Base-by-base conservation (phyloP, 306 rosid genomes). In the Cicer yamashitae region DNA sequence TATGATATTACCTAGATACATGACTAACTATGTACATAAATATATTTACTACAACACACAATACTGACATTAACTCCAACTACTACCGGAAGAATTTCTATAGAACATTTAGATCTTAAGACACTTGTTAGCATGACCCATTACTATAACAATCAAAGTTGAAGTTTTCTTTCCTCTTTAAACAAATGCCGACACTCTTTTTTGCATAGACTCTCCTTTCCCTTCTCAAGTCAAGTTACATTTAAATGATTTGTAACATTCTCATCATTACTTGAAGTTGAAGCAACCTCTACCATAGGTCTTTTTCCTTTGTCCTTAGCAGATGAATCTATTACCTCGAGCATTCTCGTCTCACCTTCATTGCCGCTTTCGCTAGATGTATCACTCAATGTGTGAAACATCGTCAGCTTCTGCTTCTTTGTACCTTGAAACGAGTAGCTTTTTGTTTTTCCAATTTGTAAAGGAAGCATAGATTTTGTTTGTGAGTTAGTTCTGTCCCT, bases 381-480 rank as follows among this genome's bases (percentile, higher is more conserved):
- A 43, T 87, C 91, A 71, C 86, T 87, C 11, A 76, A 60, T 17
- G 89, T 75, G 14, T 84, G 88, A 75, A 88, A 78, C 64, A 79
- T 69, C 63, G 72, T 52, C 45, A 80, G 50, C 8, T 84, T 86
- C 73, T 83, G 83, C 56, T 76, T 54, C 83, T 60, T 75, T 70
- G 70, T 41, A 56, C 88, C 84, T 65, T 79, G 80, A 75, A 84
- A 78, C 40, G 90, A 84, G 53, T 44, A 81, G 84, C 87, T 70
- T 71, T 61, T 82, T 60, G 77, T 64, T 87, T 70, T 83, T 40
- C 79, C 83, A 34, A 67, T 83, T 1, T 68, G 76, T 34, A 85
- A 53, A 22, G 96, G 93, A 74, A 90, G 93, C 50, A 88, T 82
- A 71, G 96, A 51, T 71, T 78, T 87, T 10, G 84, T 53, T 45